Base-by-base conservation (phyloP, 2,329 filamentous ascomycete genomes). In the Aspergillus fructus region DNA sequence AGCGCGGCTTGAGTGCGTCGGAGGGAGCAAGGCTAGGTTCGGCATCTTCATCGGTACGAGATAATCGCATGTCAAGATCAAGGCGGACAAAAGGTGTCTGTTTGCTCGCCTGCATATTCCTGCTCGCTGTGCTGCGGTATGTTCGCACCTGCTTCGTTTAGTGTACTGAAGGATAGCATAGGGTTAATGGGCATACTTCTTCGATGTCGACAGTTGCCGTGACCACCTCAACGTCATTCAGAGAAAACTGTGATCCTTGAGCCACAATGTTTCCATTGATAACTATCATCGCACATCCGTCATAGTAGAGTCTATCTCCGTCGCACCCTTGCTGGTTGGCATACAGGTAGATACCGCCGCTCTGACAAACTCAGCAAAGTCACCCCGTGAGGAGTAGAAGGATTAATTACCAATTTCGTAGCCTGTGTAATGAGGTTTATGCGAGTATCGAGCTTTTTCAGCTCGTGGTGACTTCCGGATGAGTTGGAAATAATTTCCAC, bases 401-500 rank as follows among this genome's bases (percentile, higher is more conserved):
- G 4, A 3, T 30, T 21, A 8, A n/a, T 59, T 59, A 70, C 65
- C 59, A 68, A 39, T 49, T 66, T 76, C 0, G 88, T 91, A 0
- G 85, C 86, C 64, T 89, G 83, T 1, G 78, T 76, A 53, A 91
- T 91, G 5, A 92, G 74, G 5, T 84, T 80, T 27, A 91, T 75
- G 2, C 87, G 77, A 0, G 78, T 83, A 56, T 87, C 76, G 0
- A 91, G 80, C 70, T 91, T 91, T 17, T 86, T 78, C 8, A 91
- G 74, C 63, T 86, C 82, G 66, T 86, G 85, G 69, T 93, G 90
- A 12, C 81, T 85, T 6, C 86, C 89, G 53, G 81, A 86, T 3
- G 81, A 85, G 71, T 93, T 93, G 8, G 85, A 85, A 61, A 90
- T 82, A 54, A 91, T 86, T 66, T 91, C 90, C 5, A 85, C 84